Evolutionary conservation across 1,139 yeast genomes (phyloP).

Genomic region (Magnusiomyces magnusii): DNA sequence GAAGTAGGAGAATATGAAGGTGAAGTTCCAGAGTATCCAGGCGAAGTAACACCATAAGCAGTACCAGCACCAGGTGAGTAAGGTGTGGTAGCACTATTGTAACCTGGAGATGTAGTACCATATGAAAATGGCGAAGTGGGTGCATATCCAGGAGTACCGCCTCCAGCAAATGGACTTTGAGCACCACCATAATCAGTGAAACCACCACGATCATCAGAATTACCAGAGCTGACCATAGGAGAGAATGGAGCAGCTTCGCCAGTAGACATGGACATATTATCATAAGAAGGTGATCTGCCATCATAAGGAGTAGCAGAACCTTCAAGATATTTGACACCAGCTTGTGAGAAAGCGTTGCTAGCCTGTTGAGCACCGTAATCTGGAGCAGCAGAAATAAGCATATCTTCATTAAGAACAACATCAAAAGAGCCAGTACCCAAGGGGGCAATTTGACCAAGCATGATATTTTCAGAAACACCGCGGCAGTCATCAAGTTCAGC

Average conservation of each 20-base stretch:
- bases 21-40: constrained; percentile 60
- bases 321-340: constrained; percentile 34
- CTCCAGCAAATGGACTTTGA: constrained; percentile 43
- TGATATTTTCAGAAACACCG: constrained; percentile 97
- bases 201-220: constrained; percentile 77
- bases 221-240: constrained; percentile 85
- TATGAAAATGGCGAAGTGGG: constrained; percentile 53
- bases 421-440: constrained; percentile 98
- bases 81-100: constrained; percentile 2
- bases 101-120: constrained; percentile 54
- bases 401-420: constrained; percentile 86
- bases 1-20: constrained; percentile 66
- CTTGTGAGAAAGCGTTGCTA: constrained; percentile 22
- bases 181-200: constrained; percentile 79
- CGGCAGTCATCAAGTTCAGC: constrained; percentile 98
- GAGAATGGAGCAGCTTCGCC: constrained; percentile 67
- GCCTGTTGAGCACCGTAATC: constrained; percentile 33
- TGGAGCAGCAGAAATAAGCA: constrained; percentile 61
- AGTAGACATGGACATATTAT: constrained; percentile 58
- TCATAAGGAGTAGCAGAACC: constrained; percentile 97
- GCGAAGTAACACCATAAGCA: constrained; percentile 41
- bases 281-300: constrained; percentile 64
- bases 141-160: constrained; percentile 45
- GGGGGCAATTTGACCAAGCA: constrained; percentile 98
- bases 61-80: constrained; percentile 7